Conservation (phyloP, 164 flowering plant genomes). For the Piper betle region DNA sequence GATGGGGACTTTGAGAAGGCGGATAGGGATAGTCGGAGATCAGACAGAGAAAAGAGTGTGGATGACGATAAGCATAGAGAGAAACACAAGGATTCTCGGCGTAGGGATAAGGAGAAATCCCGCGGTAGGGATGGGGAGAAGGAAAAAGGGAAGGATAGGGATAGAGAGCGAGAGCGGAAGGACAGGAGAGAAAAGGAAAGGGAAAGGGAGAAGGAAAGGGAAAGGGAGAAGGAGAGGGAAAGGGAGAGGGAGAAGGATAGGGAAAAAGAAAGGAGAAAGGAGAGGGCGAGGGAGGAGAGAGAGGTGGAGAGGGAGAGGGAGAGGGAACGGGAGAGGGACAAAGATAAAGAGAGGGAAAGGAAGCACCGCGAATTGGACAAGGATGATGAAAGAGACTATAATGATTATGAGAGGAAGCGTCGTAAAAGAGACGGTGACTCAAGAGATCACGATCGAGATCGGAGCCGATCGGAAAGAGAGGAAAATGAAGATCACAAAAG, state of each 20-base stretch:
- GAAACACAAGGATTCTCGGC: conserved; percentile 17
- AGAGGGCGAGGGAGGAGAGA: conserved; percentile 4
- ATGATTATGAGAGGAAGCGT: conserved; percentile 40
- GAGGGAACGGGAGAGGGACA: conserved; percentile 18
- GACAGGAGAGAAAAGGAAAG: conserved; percentile 6
- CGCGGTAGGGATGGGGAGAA: conserved; percentile 7
- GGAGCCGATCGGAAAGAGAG: conserved; percentile 39
- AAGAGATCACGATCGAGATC: conserved; percentile 5
- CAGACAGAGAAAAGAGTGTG: conserved; percentile 23
- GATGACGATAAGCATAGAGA: conserved; percentile 22
- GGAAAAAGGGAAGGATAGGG: conserved; percentile 21
- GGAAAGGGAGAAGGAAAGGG: conserved; percentile 27
- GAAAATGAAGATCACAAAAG: conserved; percentile 34
- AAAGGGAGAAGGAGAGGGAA: conserved; percentile 20
- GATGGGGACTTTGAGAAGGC: conserved; percentile 17
- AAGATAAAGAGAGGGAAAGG: conserved; percentile 26
- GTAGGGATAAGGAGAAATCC: conserved; percentile 22
- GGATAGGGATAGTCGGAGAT: conserved; percentile 16
- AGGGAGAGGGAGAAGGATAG: conserved; percentile 9
- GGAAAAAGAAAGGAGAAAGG: conserved; percentile 16
- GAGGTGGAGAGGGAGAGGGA: conserved; percentile 10
- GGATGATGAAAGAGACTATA: conserved; percentile 29
- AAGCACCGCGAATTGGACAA: conserved; percentile 34
- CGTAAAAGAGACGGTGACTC: conserved; percentile 39
- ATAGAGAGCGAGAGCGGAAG: background rate